Evolutionary conservation across 805 yeast genomes (phyloP), one percentile per base, ranked within the genome.

Genomic region (Wickerhamomyces strasburgensis): DNA sequence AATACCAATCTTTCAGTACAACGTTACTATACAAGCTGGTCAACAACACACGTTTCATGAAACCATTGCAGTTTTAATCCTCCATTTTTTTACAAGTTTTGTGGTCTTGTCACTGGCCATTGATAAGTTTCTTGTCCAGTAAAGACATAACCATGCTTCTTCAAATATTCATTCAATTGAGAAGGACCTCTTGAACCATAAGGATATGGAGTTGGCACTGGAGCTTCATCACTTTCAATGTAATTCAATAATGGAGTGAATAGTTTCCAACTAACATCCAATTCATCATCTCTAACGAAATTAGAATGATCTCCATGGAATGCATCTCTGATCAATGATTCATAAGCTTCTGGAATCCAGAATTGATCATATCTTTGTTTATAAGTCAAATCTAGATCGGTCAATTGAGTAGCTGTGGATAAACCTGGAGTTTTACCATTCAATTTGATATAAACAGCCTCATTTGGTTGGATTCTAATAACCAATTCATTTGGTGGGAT

Each of bases 331-430:
- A 93, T 86, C 52, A 93, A 76, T 1, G 96, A 84, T 69, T 93
- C 98, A 63, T 93, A 93, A 29, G 98, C 98, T 70, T 90, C 96
- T 31, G 98, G 98, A 55, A 93, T 89, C 81, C 93, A 84, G 66
- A 86, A 83, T 57, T 86, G 83, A 46, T 84, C 68, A 68, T 83
- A 93, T 58, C 97, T 78, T 34, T 71, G 69, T 38, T 80, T 66
- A 62, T 93, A 93, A 25, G 94, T 84, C 56, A 93, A 72, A 59
- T 93, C 96, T 54, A 93, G 76, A 58, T 90, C 97, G 19, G 96
- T 86, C 42, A 85, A 74, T 21, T 90, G 78, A 14, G 93, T 82
- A 52, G 77, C 75, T 51, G 84, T 83, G 34, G 90, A 73, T 42
- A 89, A 72, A 47, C 98, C 98, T 3, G 98, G 98, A 40, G 84